Percentiles rank a stretch among this genome's conserved stretches.
Evolutionary conservation across 2,329 filamentous ascomycete genomes (phyloP).

Genomic region (Exutisphaerella laricina): DNA sequence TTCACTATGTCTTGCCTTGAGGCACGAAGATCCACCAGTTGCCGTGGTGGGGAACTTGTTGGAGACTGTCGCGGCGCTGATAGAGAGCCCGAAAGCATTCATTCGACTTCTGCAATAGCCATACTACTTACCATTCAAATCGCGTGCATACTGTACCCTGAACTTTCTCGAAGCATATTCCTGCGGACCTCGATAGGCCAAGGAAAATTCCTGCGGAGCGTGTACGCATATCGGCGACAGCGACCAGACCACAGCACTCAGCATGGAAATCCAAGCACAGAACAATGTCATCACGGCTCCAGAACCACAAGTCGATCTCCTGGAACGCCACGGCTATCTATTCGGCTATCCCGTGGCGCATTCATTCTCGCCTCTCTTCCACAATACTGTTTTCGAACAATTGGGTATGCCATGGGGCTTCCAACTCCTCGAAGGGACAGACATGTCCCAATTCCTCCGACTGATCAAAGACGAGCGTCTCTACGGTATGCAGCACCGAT

Average conservation of each 20-base stretch:
- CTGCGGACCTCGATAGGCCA: background rate
- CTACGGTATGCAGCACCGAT: slow-evolving; percentile 47
- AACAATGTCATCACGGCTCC: slow-evolving; percentile 22
- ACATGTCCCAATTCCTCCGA: slow-evolving; percentile 40
- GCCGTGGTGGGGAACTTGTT: background rate
- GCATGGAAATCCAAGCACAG: slow-evolving; percentile 13
- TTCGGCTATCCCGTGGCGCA: slow-evolving; percentile 54
- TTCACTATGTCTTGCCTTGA: no score
- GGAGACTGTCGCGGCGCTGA: no score
- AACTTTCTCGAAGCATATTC: background rate
- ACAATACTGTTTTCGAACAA: slow-evolving; percentile 50
- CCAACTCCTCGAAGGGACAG: slow-evolving; percentile 43
- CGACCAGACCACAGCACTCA: background rate
- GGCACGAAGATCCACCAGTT: background rate
- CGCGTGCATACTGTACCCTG: background rate
- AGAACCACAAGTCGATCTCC: slow-evolving; percentile 28
- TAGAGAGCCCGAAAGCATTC: background rate
- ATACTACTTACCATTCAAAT: background rate
- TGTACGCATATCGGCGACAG: background rate
- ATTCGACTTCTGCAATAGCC: no score
- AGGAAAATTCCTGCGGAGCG: no score
- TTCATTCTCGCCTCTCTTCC: slow-evolving; percentile 51
- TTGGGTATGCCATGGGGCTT: slow-evolving; percentile 50
- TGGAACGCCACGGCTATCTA: slow-evolving; percentile 50
- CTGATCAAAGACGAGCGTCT: slow-evolving; percentile 55